Evolutionary conservation across 1,284 basidiomycete genomes (phyloP).

Genomic region (Puccinia novopanici): DNA sequence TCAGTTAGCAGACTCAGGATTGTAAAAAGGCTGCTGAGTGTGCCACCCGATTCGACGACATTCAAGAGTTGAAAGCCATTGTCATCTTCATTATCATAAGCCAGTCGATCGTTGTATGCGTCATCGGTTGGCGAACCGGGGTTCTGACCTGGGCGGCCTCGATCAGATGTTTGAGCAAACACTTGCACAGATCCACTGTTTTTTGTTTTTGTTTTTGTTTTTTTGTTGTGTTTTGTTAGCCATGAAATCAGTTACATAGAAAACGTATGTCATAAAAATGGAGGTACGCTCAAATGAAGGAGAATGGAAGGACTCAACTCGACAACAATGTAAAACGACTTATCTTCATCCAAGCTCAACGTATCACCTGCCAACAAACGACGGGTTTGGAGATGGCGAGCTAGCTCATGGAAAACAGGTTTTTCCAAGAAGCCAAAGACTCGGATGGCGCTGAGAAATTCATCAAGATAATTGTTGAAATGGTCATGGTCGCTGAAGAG

Average conservation of each 20-base stretch:
- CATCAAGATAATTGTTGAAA: conserved; percentile 92
- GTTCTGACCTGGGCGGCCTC: conserved; percentile 69
- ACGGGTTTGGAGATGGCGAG: conserved; percentile 85
- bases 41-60: conserved; percentile 91
- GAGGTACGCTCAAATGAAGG: background rate
- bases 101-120: conserved; percentile 60
- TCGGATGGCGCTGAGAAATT: conserved; percentile 87
- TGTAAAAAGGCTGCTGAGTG: conserved; percentile 90
- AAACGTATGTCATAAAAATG: background rate
- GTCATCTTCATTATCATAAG: conserved; percentile 75
- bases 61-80: conserved; percentile 92
- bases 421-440: conserved; percentile 95
- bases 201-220: too few relatives aligned
- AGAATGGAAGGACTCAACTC: conserved; percentile 61
- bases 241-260: background rate
- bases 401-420: conserved; percentile 91
- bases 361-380: conserved; percentile 87
- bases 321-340: conserved; percentile 92
- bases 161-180: conserved; percentile 56
- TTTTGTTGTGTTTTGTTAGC: too few relatives aligned
- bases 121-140: conserved; percentile 63
- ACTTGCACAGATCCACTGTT: conserved; percentile 65
- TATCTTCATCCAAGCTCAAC: conserved; percentile 82
- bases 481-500: conserved; percentile 65
- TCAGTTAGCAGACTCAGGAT: conserved; percentile 95